Base-by-base conservation (phyloP, 2,329 filamentous ascomycete genomes). In the Colletotrichum salicis region DNA sequence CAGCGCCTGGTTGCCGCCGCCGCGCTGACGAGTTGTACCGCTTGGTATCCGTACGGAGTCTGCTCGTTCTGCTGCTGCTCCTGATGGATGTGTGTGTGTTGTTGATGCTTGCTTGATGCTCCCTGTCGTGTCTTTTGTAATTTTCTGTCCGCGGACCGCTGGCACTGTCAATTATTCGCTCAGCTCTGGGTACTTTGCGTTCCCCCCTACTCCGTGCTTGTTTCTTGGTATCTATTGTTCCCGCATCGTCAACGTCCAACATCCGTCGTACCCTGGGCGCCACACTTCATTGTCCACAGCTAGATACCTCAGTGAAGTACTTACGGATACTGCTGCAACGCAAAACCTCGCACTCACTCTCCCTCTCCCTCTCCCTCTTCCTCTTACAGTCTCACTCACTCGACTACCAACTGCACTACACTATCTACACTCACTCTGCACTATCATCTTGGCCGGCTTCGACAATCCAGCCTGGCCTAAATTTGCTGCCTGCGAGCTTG, bases 1-100 rank as follows among this genome's bases (percentile, higher is more conserved):
- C 54, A 57, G 66, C 31, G 52, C 31, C 61, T 54, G 41, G 54
- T 27, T 65, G 45, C 29, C n/a, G 63, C 33, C 15, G 54, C 27
- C n/a, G 58, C n/a, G 59, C 10, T 60, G 58, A 24, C n/a, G 56
- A 59, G 31, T 22, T 41, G 37, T 41, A 19, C 37, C 5, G 37
- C 37, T 41, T 19, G 37, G 37, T 41, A 29, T 4, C 27, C 27
- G 27, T 29, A 29, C 27, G 27, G 27, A 35, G 11, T 35, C 11
- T 22, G 19, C 41, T 48, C 19, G 15, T 48, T 11, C 41, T 48
- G 19, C 41, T 45, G 33, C 33, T 35, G 33, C 10, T 35, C 10
- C 35, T 41, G 13, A 6, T 41, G 12, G 35, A 12, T 37, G 12
- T 37, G 41, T 22, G 6, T 12, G 64, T 62, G 24, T 13, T 48